Conservation (phyloP, 257 asterid species). For the Primulina eburnea region DNA sequence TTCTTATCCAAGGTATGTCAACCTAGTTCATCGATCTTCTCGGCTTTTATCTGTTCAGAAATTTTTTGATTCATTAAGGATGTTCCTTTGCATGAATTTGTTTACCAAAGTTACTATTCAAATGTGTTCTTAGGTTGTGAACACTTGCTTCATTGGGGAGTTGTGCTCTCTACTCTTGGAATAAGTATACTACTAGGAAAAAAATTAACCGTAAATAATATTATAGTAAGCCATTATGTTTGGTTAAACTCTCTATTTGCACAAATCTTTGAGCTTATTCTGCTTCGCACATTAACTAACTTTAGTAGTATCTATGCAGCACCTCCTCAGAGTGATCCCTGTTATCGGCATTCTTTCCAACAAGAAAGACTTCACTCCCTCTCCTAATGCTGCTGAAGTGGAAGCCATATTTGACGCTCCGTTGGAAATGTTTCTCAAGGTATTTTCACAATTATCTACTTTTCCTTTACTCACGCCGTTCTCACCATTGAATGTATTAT, state of each 20-base stretch:
- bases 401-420: constrained; percentile 87
- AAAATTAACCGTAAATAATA: too few relatives aligned
- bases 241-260: not conserved
- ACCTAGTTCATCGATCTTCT: not conserved
- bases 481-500: not conserved
- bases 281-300: constrained; percentile 1
- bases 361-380: constrained; percentile 58
- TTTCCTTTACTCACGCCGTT: not conserved
- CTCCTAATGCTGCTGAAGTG: constrained; percentile 77
- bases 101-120: not conserved
- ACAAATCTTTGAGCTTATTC: constrained; percentile 1
- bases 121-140: not conserved
- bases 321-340: constrained; percentile 90
- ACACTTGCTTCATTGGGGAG: not conserved
- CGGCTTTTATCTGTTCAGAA: not conserved
- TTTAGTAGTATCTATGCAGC: constrained; percentile 49
- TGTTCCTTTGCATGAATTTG: not conserved
- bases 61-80: not conserved
- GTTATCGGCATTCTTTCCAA: constrained; percentile 81
- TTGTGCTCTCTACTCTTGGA: not conserved
- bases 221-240: not conserved
- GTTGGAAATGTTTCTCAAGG: constrained; percentile 96
- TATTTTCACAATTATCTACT: constrained; percentile 13
- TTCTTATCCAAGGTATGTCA: constrained; percentile 79
- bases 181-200: not conserved